Conservation (phyloP, 192 early-diverging fungal species). For the Coemansia sp. region DNA sequence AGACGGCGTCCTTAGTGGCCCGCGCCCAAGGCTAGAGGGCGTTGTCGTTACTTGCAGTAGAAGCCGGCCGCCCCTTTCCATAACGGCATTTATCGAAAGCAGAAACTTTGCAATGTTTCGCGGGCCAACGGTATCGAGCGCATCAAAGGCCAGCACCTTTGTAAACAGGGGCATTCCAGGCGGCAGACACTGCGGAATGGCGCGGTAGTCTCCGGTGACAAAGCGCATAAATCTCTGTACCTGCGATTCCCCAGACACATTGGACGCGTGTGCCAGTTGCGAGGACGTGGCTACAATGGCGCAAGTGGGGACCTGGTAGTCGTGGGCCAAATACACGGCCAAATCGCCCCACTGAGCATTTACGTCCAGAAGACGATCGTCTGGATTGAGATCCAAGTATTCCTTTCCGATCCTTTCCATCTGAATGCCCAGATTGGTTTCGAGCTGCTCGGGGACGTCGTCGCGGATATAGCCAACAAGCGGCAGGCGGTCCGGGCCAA, state of each 20-base stretch:
- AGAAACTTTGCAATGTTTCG: constrained; percentile 35
- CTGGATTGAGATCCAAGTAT: constrained; percentile 44
- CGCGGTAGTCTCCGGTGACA: constrained; percentile 48
- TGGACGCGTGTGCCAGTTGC: constrained; percentile 45
- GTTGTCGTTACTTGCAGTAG: constrained; percentile 46
- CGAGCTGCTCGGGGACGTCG: constrained; percentile 33
- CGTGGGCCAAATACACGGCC: constrained; percentile 44
- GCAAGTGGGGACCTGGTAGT: constrained; percentile 35
- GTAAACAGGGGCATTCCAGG: constrained; percentile 44
- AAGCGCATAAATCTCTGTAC: constrained; percentile 40
- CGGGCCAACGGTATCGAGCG: constrained; percentile 35
- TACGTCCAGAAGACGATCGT: constrained; percentile 47
- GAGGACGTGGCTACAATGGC: constrained; percentile 33
- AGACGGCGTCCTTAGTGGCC: not conserved
- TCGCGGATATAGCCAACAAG: constrained; percentile 48
- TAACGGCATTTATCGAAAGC: constrained; percentile 21
- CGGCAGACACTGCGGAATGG: constrained; percentile 29
- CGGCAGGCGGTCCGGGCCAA: constrained; percentile 49
- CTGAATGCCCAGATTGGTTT: constrained; percentile 26
- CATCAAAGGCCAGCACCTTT: constrained; percentile 45
- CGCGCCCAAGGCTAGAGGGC: constrained; percentile 37
- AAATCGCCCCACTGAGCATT: constrained; percentile 52
- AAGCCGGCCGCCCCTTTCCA: constrained; percentile 33
- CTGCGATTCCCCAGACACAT: constrained; percentile 42
- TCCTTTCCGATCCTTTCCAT: constrained; percentile 43